These are phyloP conservation scores for Russula foetens DNA, from an alignment of 768 basidiomycete species.

Conservation along the genomic window DNA sequence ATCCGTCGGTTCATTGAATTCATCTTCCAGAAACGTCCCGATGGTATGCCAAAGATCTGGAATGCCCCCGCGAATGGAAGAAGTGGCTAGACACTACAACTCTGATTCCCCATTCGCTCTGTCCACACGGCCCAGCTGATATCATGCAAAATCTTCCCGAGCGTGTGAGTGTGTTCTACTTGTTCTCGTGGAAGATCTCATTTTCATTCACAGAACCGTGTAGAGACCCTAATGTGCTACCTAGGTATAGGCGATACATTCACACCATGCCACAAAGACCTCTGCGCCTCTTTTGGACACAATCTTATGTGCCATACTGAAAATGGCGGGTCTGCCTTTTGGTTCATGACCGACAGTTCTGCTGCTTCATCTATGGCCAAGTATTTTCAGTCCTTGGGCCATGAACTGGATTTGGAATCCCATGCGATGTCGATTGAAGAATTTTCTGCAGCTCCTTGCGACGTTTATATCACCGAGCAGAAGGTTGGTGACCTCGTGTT, in stretches of 20 bases:
- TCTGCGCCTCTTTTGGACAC: constrained; percentile 77
- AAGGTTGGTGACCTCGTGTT: constrained; percentile 70
- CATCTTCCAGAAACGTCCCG: constrained; percentile 44
- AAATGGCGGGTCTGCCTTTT: constrained; percentile 62
- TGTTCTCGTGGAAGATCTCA: constrained; percentile 5
- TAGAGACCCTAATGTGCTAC: constrained; percentile 84
- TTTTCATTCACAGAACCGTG: constrained; percentile 23
- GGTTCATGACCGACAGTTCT: constrained; percentile 75
- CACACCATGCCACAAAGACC: constrained; percentile 80
- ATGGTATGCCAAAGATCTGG: constrained; percentile 70
- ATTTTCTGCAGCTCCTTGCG: constrained; percentile 56
- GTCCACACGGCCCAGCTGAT: constrained; percentile 50
- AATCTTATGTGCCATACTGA: constrained; percentile 84
- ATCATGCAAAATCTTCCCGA: constrained; percentile 48
- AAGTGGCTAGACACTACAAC: constrained; percentile 43
- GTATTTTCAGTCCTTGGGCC: constrained; percentile 49
- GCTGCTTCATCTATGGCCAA: constrained; percentile 44
- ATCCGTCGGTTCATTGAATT: background rate
- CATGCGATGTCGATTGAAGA: constrained; percentile 57
- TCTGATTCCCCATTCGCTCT: constrained; percentile 44
- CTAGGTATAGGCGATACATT: constrained; percentile 75
- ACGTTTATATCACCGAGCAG: constrained; percentile 65
- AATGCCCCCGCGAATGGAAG: constrained; percentile 59
- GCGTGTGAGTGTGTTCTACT: constrained; percentile 32
- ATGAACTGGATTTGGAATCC: constrained; percentile 68